Evolutionary conservation across 768 basidiomycete genomes (phyloP), one percentile per base, ranked within the genome.

Genomic region (Leccinum incarnatum): DNA sequence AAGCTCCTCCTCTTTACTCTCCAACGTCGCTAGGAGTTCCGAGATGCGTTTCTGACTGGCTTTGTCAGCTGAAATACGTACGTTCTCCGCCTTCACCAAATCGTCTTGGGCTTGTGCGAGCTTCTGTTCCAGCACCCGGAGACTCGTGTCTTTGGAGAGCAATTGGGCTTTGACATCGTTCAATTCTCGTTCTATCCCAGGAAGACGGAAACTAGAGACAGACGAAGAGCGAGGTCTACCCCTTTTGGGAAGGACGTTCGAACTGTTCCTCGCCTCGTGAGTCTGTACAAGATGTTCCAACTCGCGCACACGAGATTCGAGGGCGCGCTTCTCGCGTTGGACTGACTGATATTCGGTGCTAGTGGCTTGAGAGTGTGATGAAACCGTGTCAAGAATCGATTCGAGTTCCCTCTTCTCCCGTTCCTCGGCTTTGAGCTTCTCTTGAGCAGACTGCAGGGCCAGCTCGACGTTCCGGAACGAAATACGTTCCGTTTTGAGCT

Each of bases 1-100:
- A 10, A 90, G 62, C 60, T 91, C 89, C 42, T 84, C 83, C 30
- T 86, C 82, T 64, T 79, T 84, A 62, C 81, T 83, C 48, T 81
- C 79, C 59, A 90, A 61, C 17, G 65, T 65, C 2, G 74, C 71
- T 47, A 74, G 66, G 46, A 87, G 67, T 12, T 79, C 76, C 21
- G 73, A 72, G 2, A 87, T 68, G 56, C 81, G 76, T n/a, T 69
- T 66, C 36, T 75, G 74, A 55, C 78, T 64, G 54, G 72, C 75
- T 64, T 76, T 83, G 61, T 86, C 86, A 30, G 76, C 49, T 1
- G 85, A 84, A 2, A 79, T 75, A 59, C 79, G 81, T 67, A 85
- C 84, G 56, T 90, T 91, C 62, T 84, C 82, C 8, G 78, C 71
- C 54, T 77, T 79, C 40, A 83, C 29, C 11, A 83, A 67, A 23